A percentile compares a stretch with the other conserved stretches of the same genome.
Conservation (phyloP, 1,284 basidiomycete species). For the Coniophora puteana region DNA sequence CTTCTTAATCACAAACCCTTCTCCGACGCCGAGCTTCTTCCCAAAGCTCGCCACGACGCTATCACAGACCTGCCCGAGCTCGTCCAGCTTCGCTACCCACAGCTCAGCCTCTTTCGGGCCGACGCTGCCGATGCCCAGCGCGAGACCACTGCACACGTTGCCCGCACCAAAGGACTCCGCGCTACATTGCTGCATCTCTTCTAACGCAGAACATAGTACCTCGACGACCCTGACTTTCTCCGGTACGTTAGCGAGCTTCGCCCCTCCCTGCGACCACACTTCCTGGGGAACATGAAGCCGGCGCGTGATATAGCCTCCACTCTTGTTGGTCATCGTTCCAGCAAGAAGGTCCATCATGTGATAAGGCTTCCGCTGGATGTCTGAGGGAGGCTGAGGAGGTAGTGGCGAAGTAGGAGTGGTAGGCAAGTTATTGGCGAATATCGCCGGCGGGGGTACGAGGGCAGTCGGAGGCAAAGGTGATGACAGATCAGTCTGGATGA, state of each 20-base stretch:
- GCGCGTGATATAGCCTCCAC: conserved; percentile 86
- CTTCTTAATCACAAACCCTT: conserved; percentile 82
- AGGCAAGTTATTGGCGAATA: conserved; percentile 53
- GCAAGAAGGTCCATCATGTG: conserved; percentile 83
- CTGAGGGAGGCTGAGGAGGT: conserved; percentile 64
- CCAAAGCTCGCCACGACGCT: conserved; percentile 79
- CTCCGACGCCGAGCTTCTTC: conserved; percentile 87
- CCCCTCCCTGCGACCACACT: conserved; percentile 88
- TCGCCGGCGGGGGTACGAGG: conserved; percentile 49
- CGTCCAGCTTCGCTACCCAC: conserved; percentile 69
- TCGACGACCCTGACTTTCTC: conserved; percentile 87
- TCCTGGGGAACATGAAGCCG: conserved; percentile 85
- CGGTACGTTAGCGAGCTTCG: conserved; percentile 75
- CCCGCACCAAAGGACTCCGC: conserved; percentile 73
- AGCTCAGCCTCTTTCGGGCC: conserved; percentile 67
- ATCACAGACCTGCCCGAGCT: conserved; percentile 77
- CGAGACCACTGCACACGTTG: conserved; percentile 70
- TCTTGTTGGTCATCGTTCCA: conserved; percentile 75
- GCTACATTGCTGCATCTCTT: conserved; percentile 66
- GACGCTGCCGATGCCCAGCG: conserved; percentile 65
- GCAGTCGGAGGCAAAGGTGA: conserved; percentile 35
- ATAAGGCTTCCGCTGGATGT: conserved; percentile 83
- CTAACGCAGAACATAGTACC: conserved; percentile 70
- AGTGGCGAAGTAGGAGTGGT: conserved; percentile 73
- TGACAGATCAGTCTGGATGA: conserved; percentile 50